Evolutionary conservation across 2,329 filamentous ascomycete genomes (phyloP).

Genomic region (Seiridium unicorne): DNA sequence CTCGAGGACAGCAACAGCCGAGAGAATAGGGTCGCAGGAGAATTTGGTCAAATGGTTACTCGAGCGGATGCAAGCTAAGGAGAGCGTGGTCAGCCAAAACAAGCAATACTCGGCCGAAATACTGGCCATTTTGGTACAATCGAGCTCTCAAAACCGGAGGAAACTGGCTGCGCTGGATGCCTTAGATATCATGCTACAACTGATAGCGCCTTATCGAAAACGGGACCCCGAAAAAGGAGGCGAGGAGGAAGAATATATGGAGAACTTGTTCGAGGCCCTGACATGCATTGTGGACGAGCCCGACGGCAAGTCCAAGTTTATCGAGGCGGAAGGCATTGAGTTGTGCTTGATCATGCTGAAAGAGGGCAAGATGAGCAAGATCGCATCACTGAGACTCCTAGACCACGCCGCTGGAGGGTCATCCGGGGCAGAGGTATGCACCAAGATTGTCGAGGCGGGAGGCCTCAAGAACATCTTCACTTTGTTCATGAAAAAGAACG

Average conservation of each 20-base stretch:
- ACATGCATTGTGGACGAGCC: slow-evolving; percentile 76
- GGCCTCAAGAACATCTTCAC: slow-evolving; percentile 84
- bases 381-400: slow-evolving; percentile 74
- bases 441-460: slow-evolving; percentile 75
- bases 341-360: slow-evolving; percentile 88
- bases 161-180: slow-evolving; percentile 66
- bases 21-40: slow-evolving; percentile 69
- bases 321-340: slow-evolving; percentile 90
- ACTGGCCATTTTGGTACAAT: slow-evolving; percentile 83
- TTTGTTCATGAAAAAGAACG: slow-evolving; percentile 79
- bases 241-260: slow-evolving; percentile 91
- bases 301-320: slow-evolving; percentile 74
- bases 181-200: slow-evolving; percentile 76
- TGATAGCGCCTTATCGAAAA: slow-evolving; percentile 81
- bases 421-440: slow-evolving; percentile 63
- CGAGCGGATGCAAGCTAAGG: slow-evolving; percentile 66
- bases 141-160: slow-evolving; percentile 63
- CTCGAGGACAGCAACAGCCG: slow-evolving; percentile 60
- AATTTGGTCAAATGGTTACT: slow-evolving; percentile 76
- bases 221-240: slow-evolving; percentile 81
- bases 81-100: slow-evolving; percentile 76
- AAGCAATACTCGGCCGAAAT: slow-evolving; percentile 95
- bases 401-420: slow-evolving; percentile 73
- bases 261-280: slow-evolving; percentile 87
- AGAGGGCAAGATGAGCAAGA: slow-evolving; percentile 81